Percentiles rank a stretch among this genome's conserved stretches.
Evolutionary conservation across 305 asterid species (phyloP).

Genomic region (Fraxinus sp.): DNA sequence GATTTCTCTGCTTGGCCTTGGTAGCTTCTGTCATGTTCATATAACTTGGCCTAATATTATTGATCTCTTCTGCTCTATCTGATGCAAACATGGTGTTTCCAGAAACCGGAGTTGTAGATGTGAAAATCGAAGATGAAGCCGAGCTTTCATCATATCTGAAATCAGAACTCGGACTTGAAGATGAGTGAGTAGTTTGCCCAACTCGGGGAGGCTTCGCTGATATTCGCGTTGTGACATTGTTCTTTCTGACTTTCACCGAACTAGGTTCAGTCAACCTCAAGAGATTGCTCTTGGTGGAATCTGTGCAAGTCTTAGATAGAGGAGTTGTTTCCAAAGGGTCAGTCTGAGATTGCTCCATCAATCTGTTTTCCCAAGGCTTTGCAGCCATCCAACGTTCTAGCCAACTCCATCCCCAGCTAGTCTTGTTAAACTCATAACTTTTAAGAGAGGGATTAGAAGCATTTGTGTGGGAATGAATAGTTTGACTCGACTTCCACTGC

Average conservation of each 20-base stretch:
- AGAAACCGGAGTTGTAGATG: slow-evolving; percentile 65
- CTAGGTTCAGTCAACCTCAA: slow-evolving; percentile 47
- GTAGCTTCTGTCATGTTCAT: slow-evolving; percentile 91
- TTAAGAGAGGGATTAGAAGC: slow-evolving; percentile 45
- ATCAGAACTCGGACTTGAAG: slow-evolving; percentile 91
- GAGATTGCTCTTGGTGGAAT: slow-evolving; percentile 23
- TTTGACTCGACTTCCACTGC: slow-evolving; percentile 64
- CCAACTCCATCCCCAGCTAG: slow-evolving; percentile 87
- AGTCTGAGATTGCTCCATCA: slow-evolving; percentile 55
- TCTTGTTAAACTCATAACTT: slow-evolving; percentile 49
- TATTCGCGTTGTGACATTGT: slow-evolving; percentile 64
- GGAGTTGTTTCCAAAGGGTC: slow-evolving; percentile 45
- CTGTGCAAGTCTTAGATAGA: slow-evolving; percentile 30
- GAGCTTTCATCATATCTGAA: slow-evolving; percentile 75
- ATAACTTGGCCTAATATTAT: slow-evolving; percentile 56
- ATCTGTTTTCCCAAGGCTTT: slow-evolving; percentile 89
- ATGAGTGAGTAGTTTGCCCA: slow-evolving; percentile 47
- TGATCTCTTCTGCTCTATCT: slow-evolving; percentile 59
- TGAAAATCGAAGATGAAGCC: slow-evolving; percentile 78
- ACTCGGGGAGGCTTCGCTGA: slow-evolving; percentile 67
- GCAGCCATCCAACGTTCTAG: slow-evolving; percentile 98
- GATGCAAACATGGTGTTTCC: slow-evolving; percentile 45
- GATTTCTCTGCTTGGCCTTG: slow-evolving; percentile 80
- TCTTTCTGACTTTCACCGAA: slow-evolving; percentile 56
- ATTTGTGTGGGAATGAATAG: slow-evolving; percentile 35